phyloP scores from a whole-genome alignment of 345 rosid genomes.

The Salix viminalis region DNA sequence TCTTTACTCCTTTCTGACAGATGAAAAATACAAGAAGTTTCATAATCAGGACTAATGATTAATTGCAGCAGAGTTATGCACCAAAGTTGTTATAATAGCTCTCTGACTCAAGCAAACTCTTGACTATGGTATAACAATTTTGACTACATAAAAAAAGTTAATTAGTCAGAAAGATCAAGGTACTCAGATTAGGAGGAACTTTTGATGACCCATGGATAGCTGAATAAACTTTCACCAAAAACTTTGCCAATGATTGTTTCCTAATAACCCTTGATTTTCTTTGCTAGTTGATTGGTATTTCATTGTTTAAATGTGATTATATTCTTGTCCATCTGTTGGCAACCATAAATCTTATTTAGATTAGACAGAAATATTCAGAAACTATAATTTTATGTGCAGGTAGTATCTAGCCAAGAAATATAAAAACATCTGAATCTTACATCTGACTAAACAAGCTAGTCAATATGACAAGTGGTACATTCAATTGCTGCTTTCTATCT shows the following conservation, averaged over 20 bases:
- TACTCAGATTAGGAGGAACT: not conserved
- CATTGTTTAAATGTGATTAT: not conserved
- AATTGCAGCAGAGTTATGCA: not conserved
- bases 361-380: not conserved
- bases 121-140: not conserved
- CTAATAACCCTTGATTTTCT: not conserved
- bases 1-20: not conserved
- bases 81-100: not conserved
- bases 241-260: not conserved
- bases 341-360: not conserved
- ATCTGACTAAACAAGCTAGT: not conserved
- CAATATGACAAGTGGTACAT: not conserved
- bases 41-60: no score
- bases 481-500: not conserved
- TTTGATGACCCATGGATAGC: not conserved
- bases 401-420: not conserved
- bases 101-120: not conserved
- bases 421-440: not conserved
- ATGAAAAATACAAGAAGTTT: not conserved
- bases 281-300: not conserved
- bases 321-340: not conserved
- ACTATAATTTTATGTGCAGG: not conserved
- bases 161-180: not conserved
- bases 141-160: not conserved
- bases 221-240: not conserved